Evolutionary conservation across 257 asterid species (phyloP), one percentile per base, ranked within the genome.

Genomic region (Primulina eburnea): DNA sequence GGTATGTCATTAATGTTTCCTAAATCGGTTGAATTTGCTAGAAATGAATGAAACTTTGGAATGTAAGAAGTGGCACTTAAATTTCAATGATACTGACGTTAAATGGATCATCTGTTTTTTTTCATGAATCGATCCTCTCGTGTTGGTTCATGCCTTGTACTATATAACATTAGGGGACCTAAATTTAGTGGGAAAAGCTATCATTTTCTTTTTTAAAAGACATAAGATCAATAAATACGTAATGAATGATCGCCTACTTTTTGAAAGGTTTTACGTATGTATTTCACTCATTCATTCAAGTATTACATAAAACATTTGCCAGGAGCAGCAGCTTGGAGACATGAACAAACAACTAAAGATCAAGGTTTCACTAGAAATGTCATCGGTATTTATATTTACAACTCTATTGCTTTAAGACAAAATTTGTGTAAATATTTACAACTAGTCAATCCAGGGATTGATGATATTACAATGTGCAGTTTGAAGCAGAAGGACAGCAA

Each of bases 321-420:
- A 89, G 97, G 98, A 88, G 75, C 86, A 96, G 60, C 95, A 90
- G 57, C 91, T 90, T 10, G 97, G 96, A 59, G 97, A 90, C 76
- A 73, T 92, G 86, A 92, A 90, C 88, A 86, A 87, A 89, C 96
- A 92, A 75, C 82, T 92, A 53, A 89, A 85, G 86, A 77, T 84
- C 76, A 90, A 83, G 82, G 87, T 90, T 68, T 92, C 98, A 60
- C 77, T 86, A 0, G 92, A 89, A 86, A 73, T 86, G 83, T 82
- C 95, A 69, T 53, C 87, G 80, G 96, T 89, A 85, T 50, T 16
- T 26, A 2, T 34, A 8, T 17, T 0, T 20, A 34, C 59, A 2
- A 37, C 72, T 30, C 47, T 8, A 35, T 10, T 16, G n/a, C 4
- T 5, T 6, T 2, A 28, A 17, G 17, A 40, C 10, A 35, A 8